Evolutionary conservation across 768 basidiomycete genomes (phyloP).

Genomic region (Cyclocybe aegerita): DNA sequence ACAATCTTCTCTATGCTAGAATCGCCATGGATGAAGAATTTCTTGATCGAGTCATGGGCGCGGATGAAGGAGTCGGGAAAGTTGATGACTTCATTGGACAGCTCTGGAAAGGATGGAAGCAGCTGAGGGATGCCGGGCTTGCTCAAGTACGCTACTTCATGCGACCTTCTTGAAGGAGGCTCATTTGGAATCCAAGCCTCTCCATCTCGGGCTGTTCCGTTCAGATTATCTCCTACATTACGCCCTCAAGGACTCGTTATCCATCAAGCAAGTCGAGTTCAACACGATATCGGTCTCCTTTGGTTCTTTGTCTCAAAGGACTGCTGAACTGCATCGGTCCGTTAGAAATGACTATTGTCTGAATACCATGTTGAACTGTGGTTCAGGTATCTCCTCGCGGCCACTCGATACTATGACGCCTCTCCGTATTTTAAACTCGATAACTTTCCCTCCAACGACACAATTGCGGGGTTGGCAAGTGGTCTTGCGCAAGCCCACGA

Average conservation of each 20-base stretch:
- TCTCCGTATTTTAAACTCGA: constrained; percentile 50
- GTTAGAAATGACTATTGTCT: constrained; percentile 3
- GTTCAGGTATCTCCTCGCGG: constrained; percentile 60
- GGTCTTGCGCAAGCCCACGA: constrained; percentile 82
- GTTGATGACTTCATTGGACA: constrained; percentile 87
- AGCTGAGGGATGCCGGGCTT: constrained; percentile 61
- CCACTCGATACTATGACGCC: constrained; percentile 66
- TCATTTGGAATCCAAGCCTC: constrained; percentile 43
- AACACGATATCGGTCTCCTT: constrained; percentile 96
- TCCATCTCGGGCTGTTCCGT: constrained; percentile 89
- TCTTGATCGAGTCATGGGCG: constrained; percentile 83
- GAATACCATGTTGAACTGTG: background rate
- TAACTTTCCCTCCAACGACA: constrained; percentile 74
- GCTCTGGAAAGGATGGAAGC: constrained; percentile 87
- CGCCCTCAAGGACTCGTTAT: constrained; percentile 31
- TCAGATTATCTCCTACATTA: constrained; percentile 92
- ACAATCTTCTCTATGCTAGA: constrained; percentile 84
- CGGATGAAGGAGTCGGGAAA: constrained; percentile 68
- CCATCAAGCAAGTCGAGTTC: constrained; percentile 94
- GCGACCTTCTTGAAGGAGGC: background rate
- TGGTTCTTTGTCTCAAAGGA: constrained; percentile 70
- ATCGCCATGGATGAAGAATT: constrained; percentile 80
- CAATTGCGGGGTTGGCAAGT: constrained; percentile 63
- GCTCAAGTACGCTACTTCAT: constrained; percentile 33
- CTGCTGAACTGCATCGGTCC: constrained; percentile 76